Base-by-base conservation (phyloP, 2,329 filamentous ascomycete genomes). In the Arthrinium phaeospermum region DNA sequence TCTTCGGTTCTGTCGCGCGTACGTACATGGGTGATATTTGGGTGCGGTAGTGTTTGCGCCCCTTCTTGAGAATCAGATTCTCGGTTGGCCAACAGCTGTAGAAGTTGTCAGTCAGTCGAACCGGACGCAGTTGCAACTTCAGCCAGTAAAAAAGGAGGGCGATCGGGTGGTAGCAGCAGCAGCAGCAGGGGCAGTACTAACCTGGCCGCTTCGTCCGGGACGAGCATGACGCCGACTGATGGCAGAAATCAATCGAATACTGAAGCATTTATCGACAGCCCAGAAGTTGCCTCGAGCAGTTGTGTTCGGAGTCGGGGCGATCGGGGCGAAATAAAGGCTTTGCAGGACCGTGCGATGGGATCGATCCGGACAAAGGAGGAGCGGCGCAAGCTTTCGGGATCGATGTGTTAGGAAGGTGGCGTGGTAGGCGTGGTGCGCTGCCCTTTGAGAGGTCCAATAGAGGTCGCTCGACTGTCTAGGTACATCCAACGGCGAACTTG, bases 41-140 rank as follows among this genome's bases (percentile, higher is more conserved):
- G 74, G 91, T 88, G 67, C 89, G 89, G 80, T 92, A 94, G 80
- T 92, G 92, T 76, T 88, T 91, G 78, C 91, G 89, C 74, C 88
- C 87, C 68, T 83, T 85, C 72, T 86, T 84, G 70, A 90, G 87
- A 74, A 94, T 87, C 74, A 94, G 85, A 77, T 86, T 84, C 75
- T 93, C 90, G 74, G 91, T 93, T 72, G 90, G 89, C 83, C 89
- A 88, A 81, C 88, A 87, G 79, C 92, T 94, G 73, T 41, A 73
- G 78, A 69, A 51, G 51, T 30, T 16, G 73, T 76, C 72, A 77
- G 72, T 72, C 70, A 72, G 73, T 76, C 73, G 70, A 22, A 24
- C 24, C 70, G 67, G 30, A 24, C 16, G 30, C 24, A 24, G 46
- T 22, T 27, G n/a, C 27, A 69, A 53, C 70, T 22, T 30, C 14